Evolutionary conservation across 139 green algal species (phyloP), one percentile per base, ranked within the genome.

Genomic region (Micractinium conductrix): DNA sequence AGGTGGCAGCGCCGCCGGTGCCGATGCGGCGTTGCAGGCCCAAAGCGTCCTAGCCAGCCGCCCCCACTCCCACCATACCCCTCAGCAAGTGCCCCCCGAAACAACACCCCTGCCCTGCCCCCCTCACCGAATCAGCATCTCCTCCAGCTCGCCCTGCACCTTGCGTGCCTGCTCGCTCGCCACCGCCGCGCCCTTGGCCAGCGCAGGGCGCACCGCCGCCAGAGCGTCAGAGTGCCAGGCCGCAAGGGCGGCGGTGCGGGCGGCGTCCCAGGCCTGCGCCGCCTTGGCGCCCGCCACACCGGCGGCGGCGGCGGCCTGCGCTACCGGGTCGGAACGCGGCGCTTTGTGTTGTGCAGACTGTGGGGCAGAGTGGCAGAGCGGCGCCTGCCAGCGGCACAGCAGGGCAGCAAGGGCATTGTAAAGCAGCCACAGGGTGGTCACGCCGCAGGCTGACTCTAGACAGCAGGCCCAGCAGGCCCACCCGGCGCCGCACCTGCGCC

Each of bases 111-210:
- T 68, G 12, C 3, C 22, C 8, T 68, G 60, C 24, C 8, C 71
- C 60, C 10, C 44, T 17, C 53, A 83, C 78, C 65, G 62, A 62
- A 83, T 83, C 2, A 83, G 78, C 62, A 83, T n/a, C n/a, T 44
- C 40, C 58, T 83, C 78, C 42, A 83, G 62, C 62, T 83, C 78
- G 8, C 4, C 30, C 78, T 48, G 42, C 78, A 83, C 78, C 60
- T 55, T 69, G 7, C 7, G 19, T 19, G 30, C 60, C 62, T 38
- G 22, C 28, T 50, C 16, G 42, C 42, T 28, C n/a, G 26, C 78
- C n/a, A 42, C 28, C 35, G 55, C 55, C 4, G 26, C 37, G 0
- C n/a, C 42, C 42, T 45, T 43, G 60, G 60, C 63, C 78, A 83
- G 60, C 10, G 78, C 43, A 5, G 78, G 78, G 16, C 78, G 78